Percentiles rank a stretch among this genome's conserved stretches.
Evolutionary conservation across 345 rosid species (phyloP).

Genomic region (Corchorus capsularis): DNA sequence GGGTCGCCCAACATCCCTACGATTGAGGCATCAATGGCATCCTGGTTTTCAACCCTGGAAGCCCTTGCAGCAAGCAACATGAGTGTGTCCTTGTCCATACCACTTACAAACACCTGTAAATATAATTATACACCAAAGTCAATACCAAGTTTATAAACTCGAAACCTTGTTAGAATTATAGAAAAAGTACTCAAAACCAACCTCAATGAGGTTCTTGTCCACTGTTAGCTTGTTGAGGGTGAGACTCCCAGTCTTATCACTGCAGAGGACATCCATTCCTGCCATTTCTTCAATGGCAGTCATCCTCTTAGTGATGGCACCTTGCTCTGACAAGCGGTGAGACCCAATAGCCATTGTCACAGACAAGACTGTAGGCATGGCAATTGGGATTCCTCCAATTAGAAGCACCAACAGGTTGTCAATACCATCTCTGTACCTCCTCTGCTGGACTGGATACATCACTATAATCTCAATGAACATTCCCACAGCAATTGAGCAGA

Average conservation of each 20-base stretch:
- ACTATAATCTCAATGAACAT: constrained; percentile 71
- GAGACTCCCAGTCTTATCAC: constrained; percentile 94
- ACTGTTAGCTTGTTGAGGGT: constrained; percentile 97
- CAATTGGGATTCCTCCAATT: constrained; percentile 97
- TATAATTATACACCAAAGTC: not conserved
- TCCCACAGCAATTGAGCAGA: constrained; percentile 84
- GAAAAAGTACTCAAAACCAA: constrained; percentile 11
- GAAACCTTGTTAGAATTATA: constrained; percentile 2
- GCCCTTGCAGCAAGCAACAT: constrained; percentile 80
- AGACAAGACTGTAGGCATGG: constrained; percentile 95
- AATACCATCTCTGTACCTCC: constrained; percentile 78
- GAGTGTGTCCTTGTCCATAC: constrained; percentile 53
- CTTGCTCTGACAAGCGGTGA: constrained; percentile 85
- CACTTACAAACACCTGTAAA: constrained; percentile 53
- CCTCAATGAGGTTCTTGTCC: constrained; percentile 82
- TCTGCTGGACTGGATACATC: constrained; percentile 77
- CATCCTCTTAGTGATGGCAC: constrained; percentile 98
- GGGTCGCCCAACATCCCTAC: constrained; percentile 86
- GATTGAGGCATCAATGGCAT: constrained; percentile 94
- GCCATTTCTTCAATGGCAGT: constrained; percentile 99
- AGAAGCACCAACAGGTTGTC: constrained; percentile 96
- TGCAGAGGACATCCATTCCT: constrained; percentile 97
- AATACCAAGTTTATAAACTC: not conserved
- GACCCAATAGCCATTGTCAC: constrained; percentile 99
- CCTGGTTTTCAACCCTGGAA: constrained; percentile 90